These are phyloP conservation scores for Boletus patriciae DNA, from an alignment of 768 basidiomycete species.

Conservation along the genomic window DNA sequence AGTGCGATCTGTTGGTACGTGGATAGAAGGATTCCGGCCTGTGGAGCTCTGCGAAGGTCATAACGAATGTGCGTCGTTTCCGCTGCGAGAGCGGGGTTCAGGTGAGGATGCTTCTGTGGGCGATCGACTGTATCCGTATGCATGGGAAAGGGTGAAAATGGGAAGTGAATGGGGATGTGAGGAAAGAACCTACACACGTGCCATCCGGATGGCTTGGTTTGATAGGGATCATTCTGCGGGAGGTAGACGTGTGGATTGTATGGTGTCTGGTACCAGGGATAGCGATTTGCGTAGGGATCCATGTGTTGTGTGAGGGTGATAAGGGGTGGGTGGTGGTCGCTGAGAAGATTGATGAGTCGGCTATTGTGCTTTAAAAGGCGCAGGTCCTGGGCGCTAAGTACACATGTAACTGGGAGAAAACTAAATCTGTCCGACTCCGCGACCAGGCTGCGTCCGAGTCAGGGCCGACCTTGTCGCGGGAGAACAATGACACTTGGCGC, in stretches of 20 bases:
- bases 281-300: conserved; percentile 25
- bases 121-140: conserved; percentile 16
- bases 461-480: background rate
- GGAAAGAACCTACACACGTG: conserved; percentile 11
- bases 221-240: conserved; percentile 18
- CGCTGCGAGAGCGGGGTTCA: conserved; percentile 54
- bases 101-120: conserved; percentile 43
- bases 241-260: conserved; percentile 34
- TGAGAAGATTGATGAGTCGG: background rate
- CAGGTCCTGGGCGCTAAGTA: conserved; percentile 8
- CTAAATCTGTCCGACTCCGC: conserved; percentile 9
- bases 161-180: background rate
- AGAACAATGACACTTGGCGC: background rate
- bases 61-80: conserved; percentile 52
- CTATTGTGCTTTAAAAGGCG: conserved; percentile 10
- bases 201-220: conserved; percentile 17
- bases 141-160: background rate
- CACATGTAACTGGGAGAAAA: background rate
- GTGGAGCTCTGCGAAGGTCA: conserved; percentile 47
- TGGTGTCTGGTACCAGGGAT: conserved; percentile 26
- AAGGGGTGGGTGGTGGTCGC: background rate
- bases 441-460: background rate
- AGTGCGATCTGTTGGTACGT: conserved; percentile 42
- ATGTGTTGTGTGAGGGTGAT: conserved; percentile 12
- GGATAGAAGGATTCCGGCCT: conserved; percentile 41